These are phyloP conservation scores for Clavaria fumosa DNA, from an alignment of 768 basidiomycete genomes.

Conservation along the genomic window DNA sequence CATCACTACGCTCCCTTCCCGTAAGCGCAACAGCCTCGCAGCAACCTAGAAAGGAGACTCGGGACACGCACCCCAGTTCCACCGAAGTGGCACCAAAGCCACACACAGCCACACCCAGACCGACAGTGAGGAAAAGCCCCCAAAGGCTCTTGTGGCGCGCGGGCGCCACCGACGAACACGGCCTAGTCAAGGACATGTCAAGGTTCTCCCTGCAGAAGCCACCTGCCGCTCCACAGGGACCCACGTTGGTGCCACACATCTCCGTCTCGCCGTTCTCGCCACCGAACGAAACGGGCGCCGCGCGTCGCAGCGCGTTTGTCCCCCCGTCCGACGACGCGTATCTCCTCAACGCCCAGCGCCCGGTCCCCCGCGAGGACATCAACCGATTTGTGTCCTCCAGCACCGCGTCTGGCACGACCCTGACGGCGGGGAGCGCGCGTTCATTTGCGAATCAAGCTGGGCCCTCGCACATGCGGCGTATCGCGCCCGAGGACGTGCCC, in stretches of 20 bases:
- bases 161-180: conserved; percentile 26
- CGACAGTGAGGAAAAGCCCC: conserved; percentile 25
- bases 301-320: conserved; percentile 18
- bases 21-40: no score
- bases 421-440: conserved; percentile 55
- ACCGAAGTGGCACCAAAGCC: background rate
- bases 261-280: conserved; percentile 11
- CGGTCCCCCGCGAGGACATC: conserved; percentile 50
- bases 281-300: conserved; percentile 13
- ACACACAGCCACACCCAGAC: background rate
- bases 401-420: conserved; percentile 62
- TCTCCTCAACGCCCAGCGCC: conserved; percentile 36
- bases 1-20: conserved; percentile 3
- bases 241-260: conserved; percentile 11
- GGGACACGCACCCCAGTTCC: background rate
- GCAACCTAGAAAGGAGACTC: no score
- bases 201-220: no score
- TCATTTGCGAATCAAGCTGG: conserved; percentile 80
- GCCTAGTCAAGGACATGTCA: no score
- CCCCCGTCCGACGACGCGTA: no score
- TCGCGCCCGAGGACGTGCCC: conserved; percentile 68
- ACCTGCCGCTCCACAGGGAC: conserved; percentile 30
- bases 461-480: conserved; percentile 63
- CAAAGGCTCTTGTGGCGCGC: conserved; percentile 24
- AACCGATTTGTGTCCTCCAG: conserved; percentile 86